Evolutionary conservation across 2,329 filamentous ascomycete species (phyloP), one percentile per base, ranked within the genome.

Genomic region (Ceratocystis destructans): DNA sequence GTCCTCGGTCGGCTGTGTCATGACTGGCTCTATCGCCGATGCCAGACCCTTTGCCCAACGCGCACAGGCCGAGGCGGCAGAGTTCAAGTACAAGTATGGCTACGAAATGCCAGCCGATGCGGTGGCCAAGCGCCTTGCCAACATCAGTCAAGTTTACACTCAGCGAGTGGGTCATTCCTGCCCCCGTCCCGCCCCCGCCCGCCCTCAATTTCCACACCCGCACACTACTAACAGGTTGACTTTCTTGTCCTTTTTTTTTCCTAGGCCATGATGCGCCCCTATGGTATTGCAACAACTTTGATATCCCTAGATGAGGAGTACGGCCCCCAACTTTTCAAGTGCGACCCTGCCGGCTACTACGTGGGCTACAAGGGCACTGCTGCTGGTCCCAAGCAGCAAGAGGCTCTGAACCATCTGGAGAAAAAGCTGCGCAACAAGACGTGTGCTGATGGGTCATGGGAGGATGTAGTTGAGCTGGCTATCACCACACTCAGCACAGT

Each of bases 371-470:
- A 97, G 81, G 94, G 90, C 71, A 97, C 94, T 61, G 90, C 94
- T 64, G 95, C 94, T 6, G 94, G 94, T 5, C 94, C 94, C 65
- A 99, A 99, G 81, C 93, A 96, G 77, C 94, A 99, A 77, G 94
- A 99, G 82, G 94, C 94, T 69, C 85, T 97, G 75, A 99, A 99
- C 78, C 91, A 96, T 77, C 82, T 99, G 68, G 94, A 99, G 84
- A 97, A 97, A 87, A 97, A 97, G 83, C 86, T 99, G 77, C 96
- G 96, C 82, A 96, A 96, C 86, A 96, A 96, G 86, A 92, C 97
- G 73, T 82, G 83, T 72, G 94, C 93, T 45, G 88, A 94, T 67
- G 94, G 94, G 69, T 87, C 80, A 74, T 99, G 94, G 94, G 90
- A 96, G 77, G 94, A 99, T 69, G 94, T 99, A 62, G 93, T 99